These are phyloP conservation scores for Stagonosporopsis tanaceti DNA, from an alignment of 2,329 filamentous ascomycete species.

Conservation along the genomic window DNA sequence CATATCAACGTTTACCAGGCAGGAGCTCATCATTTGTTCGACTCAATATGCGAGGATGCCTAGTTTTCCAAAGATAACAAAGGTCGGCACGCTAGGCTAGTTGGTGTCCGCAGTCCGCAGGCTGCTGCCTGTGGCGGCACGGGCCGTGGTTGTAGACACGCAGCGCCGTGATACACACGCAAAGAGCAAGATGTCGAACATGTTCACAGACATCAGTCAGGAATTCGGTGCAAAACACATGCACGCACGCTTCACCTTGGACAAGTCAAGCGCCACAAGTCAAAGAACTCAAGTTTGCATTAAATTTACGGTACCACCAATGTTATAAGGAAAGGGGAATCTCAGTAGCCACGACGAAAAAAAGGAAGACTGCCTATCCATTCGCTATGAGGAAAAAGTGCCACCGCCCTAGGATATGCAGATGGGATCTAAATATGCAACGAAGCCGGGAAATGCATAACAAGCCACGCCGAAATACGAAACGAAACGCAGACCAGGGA, in stretches of 20 bases:
- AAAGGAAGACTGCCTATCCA: conserved; percentile 6
- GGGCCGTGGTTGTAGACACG: conserved; percentile 3
- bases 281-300: not conserved
- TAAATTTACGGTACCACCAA: conserved; percentile 11
- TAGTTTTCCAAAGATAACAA: not conserved
- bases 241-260: too few species aligned
- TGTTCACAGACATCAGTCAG: not conserved
- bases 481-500: too few species aligned
- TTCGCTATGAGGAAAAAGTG: not conserved
- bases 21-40: too few species aligned
- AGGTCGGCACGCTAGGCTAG: not conserved
- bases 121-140: not conserved
- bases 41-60: not conserved
- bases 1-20: too few species aligned
- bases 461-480: not conserved
- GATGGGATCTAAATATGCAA: conserved; percentile 15
- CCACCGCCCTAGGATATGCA: conserved; percentile 11
- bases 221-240: not conserved
- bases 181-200: not conserved
- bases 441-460: not conserved
- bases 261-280: too few species aligned
- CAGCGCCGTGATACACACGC: not conserved
- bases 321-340: conserved; percentile 17
- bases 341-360: conserved; percentile 1
- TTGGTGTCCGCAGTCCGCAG: not conserved